Percentiles rank a stretch among this genome's conserved stretches.
Evolutionary conservation across 352 stramenopile genomes (phyloP).

Genomic region (Heterotrichella gracilis): DNA sequence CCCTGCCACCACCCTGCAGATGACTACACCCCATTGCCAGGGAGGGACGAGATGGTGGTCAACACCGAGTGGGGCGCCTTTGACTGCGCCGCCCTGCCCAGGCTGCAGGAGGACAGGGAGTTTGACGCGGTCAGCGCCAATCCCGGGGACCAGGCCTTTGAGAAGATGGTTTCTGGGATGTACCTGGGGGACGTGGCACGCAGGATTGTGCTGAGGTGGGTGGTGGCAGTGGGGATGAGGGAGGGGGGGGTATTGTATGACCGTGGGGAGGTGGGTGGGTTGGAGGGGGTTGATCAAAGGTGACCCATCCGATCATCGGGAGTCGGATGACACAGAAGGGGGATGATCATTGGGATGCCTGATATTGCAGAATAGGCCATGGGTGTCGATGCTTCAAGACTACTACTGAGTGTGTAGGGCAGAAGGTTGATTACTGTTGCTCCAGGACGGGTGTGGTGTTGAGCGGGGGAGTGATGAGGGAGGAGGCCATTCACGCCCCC

Average conservation of each 20-base stretch:
- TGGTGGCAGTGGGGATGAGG: too few relatives aligned
- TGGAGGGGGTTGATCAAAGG: neutral
- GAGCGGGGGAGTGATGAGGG: too few relatives aligned
- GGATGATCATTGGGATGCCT: constrained; percentile 16
- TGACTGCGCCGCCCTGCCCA: neutral
- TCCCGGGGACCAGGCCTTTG: constrained; percentile 20
- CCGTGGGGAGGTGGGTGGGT: neutral
- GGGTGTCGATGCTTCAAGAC: too few relatives aligned
- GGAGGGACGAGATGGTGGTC: constrained; percentile 21
- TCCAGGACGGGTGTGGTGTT: too few relatives aligned
- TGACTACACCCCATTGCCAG: too few relatives aligned
- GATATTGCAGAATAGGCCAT: too few relatives aligned
- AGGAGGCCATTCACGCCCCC: too few relatives aligned
- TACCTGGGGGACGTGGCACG: constrained; percentile 23
- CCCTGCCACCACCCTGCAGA: neutral
- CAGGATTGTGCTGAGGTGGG: constrained; percentile 19
- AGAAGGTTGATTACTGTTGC: too few relatives aligned
- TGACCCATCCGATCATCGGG: neutral
- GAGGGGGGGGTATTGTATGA: constrained; percentile 17
- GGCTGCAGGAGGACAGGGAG: constrained; percentile 18
- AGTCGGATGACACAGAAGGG: constrained; percentile 11
- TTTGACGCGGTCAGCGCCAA: constrained; percentile 21
- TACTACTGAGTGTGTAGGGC: too few relatives aligned
- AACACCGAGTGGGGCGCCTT: constrained; percentile 27
- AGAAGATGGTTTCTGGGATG: constrained; percentile 26